Base-by-base conservation (phyloP, 1,139 yeast genomes). In the Nakaseomyces bracarensis region DNA sequence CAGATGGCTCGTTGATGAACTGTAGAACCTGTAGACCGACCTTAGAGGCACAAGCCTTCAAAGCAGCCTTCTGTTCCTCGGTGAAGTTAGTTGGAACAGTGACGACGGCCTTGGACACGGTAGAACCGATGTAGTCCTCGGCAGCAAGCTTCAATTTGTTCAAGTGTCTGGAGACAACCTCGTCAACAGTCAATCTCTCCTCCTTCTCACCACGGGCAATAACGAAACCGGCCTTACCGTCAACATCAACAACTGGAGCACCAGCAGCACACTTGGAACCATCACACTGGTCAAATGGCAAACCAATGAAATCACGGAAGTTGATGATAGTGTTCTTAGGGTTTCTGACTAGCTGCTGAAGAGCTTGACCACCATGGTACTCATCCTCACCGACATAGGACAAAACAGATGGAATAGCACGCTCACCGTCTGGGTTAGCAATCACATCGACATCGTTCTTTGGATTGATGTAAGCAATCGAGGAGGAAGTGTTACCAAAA, bases 381-480 rank as follows among this genome's bases (percentile, higher is more conserved):
- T 91, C 98, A 64, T 91, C 97, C 43, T 75, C 81, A 49, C 94
- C 96, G 48, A 87, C 87, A 64, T 89, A 91, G 13, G 97, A 81
- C 50, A 91, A 73, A 44, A 84, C 84, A 19, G 97, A 83, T 49
- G 97, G 96, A 61, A 91, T 91, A 48, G 93, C 76, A 70, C 98
- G 87, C 68, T 93, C 98, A 65, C 99, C 99, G 62, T 91, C 98
- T 55, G 94, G 96, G 76, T 91, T 91, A 55, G 98, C 98, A 65
- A 91, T 91, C 51, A 91, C 95, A 61, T 91, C 96, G 48, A 87
- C 94, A 65, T 83, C 85, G 56, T 89, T 96, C 60, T 72, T 68
- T 44, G 82, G 77, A 53, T 89, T 87, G 61, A 83, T 84, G 47
- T 59, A 60, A 36, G 97, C 96, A 64, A 91, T 87, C 50, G 97